Conservation (phyloP, 495 filamentous ascomycete species). For the Neurospora sp. region DNA sequence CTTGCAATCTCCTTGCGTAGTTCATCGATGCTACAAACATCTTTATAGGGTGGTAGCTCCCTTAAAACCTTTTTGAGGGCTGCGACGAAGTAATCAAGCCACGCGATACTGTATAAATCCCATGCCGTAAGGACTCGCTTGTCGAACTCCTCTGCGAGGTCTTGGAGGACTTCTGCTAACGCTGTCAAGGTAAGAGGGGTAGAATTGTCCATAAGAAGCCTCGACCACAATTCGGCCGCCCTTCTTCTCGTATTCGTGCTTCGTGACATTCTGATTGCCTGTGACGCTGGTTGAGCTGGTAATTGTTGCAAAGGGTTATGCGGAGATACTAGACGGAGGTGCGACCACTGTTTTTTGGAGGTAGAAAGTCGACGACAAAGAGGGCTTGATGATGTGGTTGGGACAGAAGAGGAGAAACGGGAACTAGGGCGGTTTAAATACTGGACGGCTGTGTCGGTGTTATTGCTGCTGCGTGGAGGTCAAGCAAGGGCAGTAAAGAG, state of each 20-base stretch:
- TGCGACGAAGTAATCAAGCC: not conserved
- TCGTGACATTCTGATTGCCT: not conserved
- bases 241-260: not conserved
- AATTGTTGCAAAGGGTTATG: not conserved
- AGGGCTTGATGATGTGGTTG: not conserved
- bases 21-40: not conserved
- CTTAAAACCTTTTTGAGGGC: not conserved
- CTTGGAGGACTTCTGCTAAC: not conserved
- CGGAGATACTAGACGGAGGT: not conserved
- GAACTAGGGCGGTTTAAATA: not conserved
- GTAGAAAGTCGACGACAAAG: not conserved
- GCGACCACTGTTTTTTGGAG: not conserved
- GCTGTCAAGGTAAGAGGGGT: no score
- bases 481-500: not conserved
- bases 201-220: not conserved
- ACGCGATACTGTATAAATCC: not conserved
- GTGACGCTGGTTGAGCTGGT: not conserved
- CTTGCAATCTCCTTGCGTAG: not conserved
- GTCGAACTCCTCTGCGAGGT: not conserved
- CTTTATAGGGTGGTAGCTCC: not conserved
- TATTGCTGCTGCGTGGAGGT: not conserved
- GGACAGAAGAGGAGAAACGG: no score
- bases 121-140: not conserved
- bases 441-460: no score
- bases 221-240: not conserved